phyloP scores from a whole-genome alignment of 305 asterid genomes.

The Petunia hybrid region DNA sequence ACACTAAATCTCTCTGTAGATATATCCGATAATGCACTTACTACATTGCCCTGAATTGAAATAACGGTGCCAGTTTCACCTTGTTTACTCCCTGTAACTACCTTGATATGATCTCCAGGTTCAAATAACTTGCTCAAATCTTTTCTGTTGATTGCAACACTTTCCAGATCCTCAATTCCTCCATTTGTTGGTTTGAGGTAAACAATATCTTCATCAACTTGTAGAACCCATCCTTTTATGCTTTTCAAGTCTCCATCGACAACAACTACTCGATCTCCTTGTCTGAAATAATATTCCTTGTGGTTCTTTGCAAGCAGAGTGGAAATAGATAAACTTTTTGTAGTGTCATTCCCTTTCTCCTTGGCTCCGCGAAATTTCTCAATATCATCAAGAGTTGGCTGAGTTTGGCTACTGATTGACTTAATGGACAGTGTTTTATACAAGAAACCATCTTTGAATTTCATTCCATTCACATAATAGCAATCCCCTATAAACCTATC shows the following conservation, averaged over 20 bases:
- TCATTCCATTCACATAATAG: constrained; percentile 80
- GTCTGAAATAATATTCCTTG: constrained; percentile 81
- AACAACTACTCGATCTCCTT: constrained; percentile 85
- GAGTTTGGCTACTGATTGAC: constrained; percentile 73
- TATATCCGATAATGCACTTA: constrained; percentile 81
- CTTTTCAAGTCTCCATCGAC: constrained; percentile 82
- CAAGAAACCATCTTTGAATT: constrained; percentile 90
- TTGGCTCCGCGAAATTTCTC: constrained; percentile 81
- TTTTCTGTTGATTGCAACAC: constrained; percentile 52
- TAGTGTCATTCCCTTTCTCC: constrained; percentile 72
- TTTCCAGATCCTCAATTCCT: constrained; percentile 56
- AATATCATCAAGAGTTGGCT: constrained; percentile 86
- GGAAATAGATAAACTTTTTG: constrained; percentile 58
- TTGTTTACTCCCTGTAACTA: constrained; percentile 79
- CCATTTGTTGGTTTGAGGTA: constrained; percentile 75
- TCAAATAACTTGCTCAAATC: constrained; percentile 89
- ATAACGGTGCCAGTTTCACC: constrained; percentile 97
- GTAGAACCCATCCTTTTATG: constrained; percentile 79
- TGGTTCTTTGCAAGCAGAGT: constrained; percentile 67
- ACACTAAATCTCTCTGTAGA: constrained; percentile 90
- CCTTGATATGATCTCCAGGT: constrained; percentile 86
- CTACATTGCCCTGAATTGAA: constrained; percentile 88
- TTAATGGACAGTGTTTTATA: constrained; percentile 75
- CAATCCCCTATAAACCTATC: constrained; percentile 76
- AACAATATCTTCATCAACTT: constrained; percentile 85